phyloP scores from a whole-genome alignment of 371 early-diverging fungal genomes.

The Synchytrium microbalum region DNA sequence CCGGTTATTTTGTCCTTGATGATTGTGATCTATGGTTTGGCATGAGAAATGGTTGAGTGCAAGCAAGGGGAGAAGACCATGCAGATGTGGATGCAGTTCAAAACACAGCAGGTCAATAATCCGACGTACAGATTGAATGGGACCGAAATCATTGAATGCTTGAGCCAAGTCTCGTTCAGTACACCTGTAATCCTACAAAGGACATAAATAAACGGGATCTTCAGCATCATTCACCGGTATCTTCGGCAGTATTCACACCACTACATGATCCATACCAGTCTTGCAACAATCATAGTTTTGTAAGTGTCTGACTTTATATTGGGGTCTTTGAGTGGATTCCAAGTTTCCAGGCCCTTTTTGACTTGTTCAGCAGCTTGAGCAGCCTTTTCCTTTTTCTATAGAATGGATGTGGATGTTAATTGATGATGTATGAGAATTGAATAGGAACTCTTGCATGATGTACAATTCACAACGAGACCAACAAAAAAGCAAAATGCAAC shows the following conservation, averaged over 20 bases:
- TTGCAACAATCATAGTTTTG: conserved; percentile 84
- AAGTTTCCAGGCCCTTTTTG: conserved; percentile 45
- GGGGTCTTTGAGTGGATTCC: conserved; percentile 32
- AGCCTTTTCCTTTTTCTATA: conserved; percentile 27
- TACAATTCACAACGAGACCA: background rate
- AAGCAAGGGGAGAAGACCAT: background rate
- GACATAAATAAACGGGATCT: conserved; percentile 25
- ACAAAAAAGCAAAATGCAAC: background rate
- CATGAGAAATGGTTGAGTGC: background rate
- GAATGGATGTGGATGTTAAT: conserved; percentile 1
- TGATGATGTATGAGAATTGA: background rate
- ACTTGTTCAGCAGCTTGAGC: conserved; percentile 51
- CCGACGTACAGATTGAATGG: conserved; percentile 60
- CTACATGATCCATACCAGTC: conserved; percentile 55
- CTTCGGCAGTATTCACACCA: background rate
- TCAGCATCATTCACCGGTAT: background rate
- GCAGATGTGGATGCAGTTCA: background rate
- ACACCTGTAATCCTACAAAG: conserved; percentile 45
- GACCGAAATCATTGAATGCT: conserved; percentile 81
- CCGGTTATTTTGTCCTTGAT: conserved; percentile 50
- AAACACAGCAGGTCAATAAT: background rate
- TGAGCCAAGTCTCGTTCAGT: conserved; percentile 70
- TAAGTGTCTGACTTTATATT: conserved; percentile 68
- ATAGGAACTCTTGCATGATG: background rate
- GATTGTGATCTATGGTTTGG: conserved; percentile 55